A percentile compares a stretch with the other conserved stretches of the same genome.
Conservation (phyloP, 495 filamentous ascomycete species). For the Astrothelium macrocarpum region DNA sequence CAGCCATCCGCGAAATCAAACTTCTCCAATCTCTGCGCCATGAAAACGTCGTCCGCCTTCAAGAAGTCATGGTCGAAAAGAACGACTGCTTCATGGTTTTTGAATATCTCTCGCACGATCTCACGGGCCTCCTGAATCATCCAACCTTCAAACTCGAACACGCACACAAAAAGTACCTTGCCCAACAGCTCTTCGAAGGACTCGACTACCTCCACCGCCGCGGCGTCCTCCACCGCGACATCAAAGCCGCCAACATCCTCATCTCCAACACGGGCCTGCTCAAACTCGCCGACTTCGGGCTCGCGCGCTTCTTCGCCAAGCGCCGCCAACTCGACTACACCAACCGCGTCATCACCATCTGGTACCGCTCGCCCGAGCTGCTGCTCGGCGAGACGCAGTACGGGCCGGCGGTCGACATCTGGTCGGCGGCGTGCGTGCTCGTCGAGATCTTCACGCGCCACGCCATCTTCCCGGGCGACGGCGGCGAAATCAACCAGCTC, state of each 20-base stretch:
- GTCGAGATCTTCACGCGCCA: conserved; percentile 93
- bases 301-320: conserved; percentile 95
- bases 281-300: conserved; percentile 92
- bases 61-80: conserved; percentile 96
- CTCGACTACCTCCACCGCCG: conserved; percentile 89
- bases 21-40: conserved; percentile 89
- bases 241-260: conserved; percentile 65
- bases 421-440: conserved; percentile 94
- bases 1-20: conserved; percentile 93
- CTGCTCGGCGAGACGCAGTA: conserved; percentile 91
- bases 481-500: conserved; percentile 86
- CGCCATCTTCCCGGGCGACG: conserved; percentile 92
- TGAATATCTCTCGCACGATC: conserved; percentile 93
- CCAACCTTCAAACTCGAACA: conserved; percentile 80
- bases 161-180: conserved; percentile 87
- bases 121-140: conserved; percentile 83
- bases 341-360: conserved; percentile 96
- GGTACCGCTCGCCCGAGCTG: conserved; percentile 93
- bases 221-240: conserved; percentile 87
- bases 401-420: conserved; percentile 90
- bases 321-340: conserved; percentile 91
- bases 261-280: conserved; percentile 79
- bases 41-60: conserved; percentile 74
- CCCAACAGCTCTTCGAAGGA: conserved; percentile 87
- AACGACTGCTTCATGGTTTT: conserved; percentile 99